phyloP scores from a whole-genome alignment of 305 asterid species.

The Fraxinus latifolia region DNA sequence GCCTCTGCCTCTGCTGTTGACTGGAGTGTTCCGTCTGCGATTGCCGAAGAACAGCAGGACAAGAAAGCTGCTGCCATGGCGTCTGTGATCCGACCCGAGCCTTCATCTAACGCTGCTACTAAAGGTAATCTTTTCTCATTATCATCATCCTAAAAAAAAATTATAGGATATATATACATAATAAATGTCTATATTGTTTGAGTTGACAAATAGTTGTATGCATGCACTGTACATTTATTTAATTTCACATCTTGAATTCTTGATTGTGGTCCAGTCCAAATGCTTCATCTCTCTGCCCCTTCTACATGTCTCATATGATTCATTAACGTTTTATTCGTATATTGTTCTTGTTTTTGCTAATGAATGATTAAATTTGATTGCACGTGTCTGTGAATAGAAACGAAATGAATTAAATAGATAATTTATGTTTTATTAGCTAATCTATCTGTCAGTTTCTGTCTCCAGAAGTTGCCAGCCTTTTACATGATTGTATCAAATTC shows the following conservation, averaged over 20 bases:
- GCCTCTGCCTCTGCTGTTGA: constrained; percentile 33
- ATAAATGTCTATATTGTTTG: background rate
- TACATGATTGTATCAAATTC: background rate
- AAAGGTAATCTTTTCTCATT: constrained; percentile 49
- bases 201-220: constrained; percentile 11
- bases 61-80: constrained; percentile 44
- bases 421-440: constrained; percentile 13
- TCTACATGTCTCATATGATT: constrained; percentile 2
- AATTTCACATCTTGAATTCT: constrained; percentile 7
- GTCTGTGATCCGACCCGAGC: constrained; percentile 48
- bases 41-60: constrained; percentile 37
- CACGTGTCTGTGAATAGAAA: background rate
- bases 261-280: background rate
- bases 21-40: constrained; percentile 33
- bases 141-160: constrained; percentile 8
- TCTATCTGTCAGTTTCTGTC: background rate
- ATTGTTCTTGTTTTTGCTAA: constrained; percentile 3
- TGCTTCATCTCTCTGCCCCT: background rate
- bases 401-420: background rate
- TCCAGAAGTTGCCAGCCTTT: background rate
- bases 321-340: background rate
- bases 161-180: background rate
- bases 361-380: background rate
- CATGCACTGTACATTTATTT: constrained; percentile 29
- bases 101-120: constrained; percentile 42